A percentile compares a stretch with the other conserved stretches of the same genome.
Evolutionary conservation across 2,329 filamentous ascomycete species (phyloP).

Genomic region (Salinomyces thailandicus): DNA sequence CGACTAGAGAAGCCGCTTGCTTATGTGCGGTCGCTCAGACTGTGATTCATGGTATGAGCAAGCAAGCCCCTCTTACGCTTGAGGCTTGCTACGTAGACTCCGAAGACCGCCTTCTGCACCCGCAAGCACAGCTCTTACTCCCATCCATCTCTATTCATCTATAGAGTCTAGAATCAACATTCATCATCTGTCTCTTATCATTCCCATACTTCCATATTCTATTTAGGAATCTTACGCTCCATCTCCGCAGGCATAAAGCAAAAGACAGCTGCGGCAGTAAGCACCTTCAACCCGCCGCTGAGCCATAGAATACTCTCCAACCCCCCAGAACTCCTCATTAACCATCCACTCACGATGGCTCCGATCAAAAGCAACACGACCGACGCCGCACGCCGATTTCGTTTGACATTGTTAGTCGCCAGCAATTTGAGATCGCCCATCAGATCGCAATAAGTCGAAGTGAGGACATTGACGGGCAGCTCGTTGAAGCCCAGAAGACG

Average conservation of each 20-base stretch:
- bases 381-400: constrained; percentile 39
- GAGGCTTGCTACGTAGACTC: too few species aligned
- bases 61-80: too few species aligned
- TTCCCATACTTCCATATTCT: background rate
- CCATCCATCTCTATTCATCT: background rate
- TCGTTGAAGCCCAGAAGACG: constrained; percentile 43
- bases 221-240: constrained; percentile 4
- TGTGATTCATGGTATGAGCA: too few species aligned
- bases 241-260: constrained; percentile 24
- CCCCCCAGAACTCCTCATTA: constrained; percentile 34
- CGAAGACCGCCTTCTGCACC: too few species aligned
- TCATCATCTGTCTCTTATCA: background rate
- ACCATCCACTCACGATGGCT: constrained; percentile 41
- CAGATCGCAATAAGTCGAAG: constrained; percentile 45
- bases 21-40: background rate
- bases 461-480: constrained; percentile 46
- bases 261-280: constrained; percentile 26
- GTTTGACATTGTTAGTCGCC: constrained; percentile 39
- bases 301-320: constrained; percentile 38
- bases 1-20: too few species aligned
- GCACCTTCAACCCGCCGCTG: constrained; percentile 36
- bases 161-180: background rate
- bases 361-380: constrained; percentile 39
- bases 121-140: too few species aligned
- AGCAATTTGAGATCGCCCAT: constrained; percentile 42